Percentiles rank a stretch among this genome's conserved stretches.
phyloP scores from a whole-genome alignment of 495 filamentous ascomycete genomes.

The Aspergillus nidulans region DNA sequence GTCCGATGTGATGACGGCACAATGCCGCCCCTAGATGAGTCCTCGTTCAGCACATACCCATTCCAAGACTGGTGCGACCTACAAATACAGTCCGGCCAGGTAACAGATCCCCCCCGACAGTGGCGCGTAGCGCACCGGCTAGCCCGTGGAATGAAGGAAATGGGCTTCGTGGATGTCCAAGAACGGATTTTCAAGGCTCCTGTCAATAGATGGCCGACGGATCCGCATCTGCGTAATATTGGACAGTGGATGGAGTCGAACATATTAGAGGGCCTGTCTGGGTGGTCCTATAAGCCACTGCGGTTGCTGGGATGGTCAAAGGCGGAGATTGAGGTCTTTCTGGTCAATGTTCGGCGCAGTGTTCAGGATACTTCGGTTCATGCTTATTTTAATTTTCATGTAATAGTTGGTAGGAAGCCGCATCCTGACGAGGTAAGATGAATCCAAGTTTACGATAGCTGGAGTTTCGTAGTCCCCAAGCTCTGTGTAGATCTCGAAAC shows the following conservation, averaged over 20 bases:
- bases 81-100: conserved; percentile 42
- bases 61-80: conserved; percentile 51
- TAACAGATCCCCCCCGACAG: conserved; percentile 47
- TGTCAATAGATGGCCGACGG: conserved; percentile 55
- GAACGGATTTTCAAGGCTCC: conserved; percentile 54
- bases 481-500: background rate
- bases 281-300: conserved; percentile 45
- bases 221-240: conserved; percentile 47
- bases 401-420: conserved; percentile 55
- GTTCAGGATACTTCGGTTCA: conserved; percentile 53
- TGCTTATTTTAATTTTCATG: conserved; percentile 49
- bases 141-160: conserved; percentile 52
- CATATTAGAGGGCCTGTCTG: conserved; percentile 39
- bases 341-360: conserved; percentile 54
- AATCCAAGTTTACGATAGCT: background rate
- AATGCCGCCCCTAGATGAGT: conserved; percentile 44
- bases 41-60: conserved; percentile 37
- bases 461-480: background rate
- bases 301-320: conserved; percentile 43
- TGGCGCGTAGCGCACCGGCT: conserved; percentile 48
- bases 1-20: conserved; percentile 59
- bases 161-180: conserved; percentile 61
- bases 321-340: conserved; percentile 51
- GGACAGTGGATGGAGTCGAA: conserved; percentile 42
- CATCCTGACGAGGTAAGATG: conserved; percentile 15